Percentiles rank a stretch among this genome's conserved stretches.
phyloP scores from a whole-genome alignment of 2,329 filamentous ascomycete genomes.

The Pseudogymnoascus sp. region DNA sequence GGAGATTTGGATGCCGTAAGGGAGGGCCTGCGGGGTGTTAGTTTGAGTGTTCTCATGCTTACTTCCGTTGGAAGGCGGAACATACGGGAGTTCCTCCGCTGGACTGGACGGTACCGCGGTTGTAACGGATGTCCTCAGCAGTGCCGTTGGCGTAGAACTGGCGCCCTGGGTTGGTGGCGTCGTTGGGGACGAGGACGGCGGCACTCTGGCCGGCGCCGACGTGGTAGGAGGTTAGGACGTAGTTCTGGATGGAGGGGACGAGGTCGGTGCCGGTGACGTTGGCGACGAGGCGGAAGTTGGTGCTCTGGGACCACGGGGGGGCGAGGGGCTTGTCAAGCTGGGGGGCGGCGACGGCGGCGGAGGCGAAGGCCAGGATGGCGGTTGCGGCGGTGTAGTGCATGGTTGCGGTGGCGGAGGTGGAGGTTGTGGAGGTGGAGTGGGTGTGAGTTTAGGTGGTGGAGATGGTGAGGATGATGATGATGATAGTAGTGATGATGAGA shows the following conservation, averaged over 20 bases:
- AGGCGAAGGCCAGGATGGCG: conserved; percentile 12
- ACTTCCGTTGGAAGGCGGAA: conserved; percentile 7
- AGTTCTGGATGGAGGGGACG: conserved; percentile 35
- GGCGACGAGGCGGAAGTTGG: conserved; percentile 36
- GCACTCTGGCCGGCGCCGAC: conserved; percentile 36
- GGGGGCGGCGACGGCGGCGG: conserved; percentile 13
- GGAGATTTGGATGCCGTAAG: conserved; percentile 31
- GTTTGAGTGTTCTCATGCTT: neutral
- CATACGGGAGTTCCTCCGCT: conserved; percentile 33
- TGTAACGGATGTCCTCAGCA: conserved; percentile 27
- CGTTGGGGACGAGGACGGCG: conserved; percentile 30
- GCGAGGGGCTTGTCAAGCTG: conserved; percentile 12
- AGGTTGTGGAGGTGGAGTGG: neutral
- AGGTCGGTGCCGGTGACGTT: conserved; percentile 40
- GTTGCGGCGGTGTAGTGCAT: conserved; percentile 10
- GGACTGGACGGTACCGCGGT: conserved; percentile 32
- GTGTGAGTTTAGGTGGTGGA: neutral
- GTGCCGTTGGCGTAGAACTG: conserved; percentile 47
- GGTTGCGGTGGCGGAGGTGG: neutral
- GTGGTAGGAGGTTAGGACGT: conserved; percentile 36
- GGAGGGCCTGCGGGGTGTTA: conserved; percentile 20
- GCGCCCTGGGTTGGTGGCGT: conserved; percentile 18
- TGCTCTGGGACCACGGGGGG: conserved; percentile 13
- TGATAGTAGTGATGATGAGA: neutral
- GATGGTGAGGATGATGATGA: neutral